Conservation (phyloP, 805 yeast genomes). For the Cyberlindnera bimundalis region DNA sequence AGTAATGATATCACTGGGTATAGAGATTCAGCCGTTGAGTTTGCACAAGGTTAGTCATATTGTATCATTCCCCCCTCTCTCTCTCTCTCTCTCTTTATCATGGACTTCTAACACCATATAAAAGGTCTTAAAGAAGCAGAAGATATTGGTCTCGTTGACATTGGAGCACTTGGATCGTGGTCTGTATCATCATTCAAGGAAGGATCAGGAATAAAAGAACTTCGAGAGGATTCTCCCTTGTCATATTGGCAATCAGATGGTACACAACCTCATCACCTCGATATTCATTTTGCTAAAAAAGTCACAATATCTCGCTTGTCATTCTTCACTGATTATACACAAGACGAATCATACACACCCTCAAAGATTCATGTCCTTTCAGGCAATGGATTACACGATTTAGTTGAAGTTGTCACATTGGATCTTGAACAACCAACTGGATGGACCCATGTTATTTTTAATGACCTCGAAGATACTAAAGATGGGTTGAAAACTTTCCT, state of each 20-base stretch:
- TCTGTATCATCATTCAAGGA: slow-evolving; percentile 70
- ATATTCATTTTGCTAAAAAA: slow-evolving; percentile 73
- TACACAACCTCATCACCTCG: slow-evolving; percentile 76
- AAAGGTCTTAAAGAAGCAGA: slow-evolving; percentile 56
- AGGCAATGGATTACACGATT: slow-evolving; percentile 78
- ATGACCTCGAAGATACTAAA: slow-evolving; percentile 30
- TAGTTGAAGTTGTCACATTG: slow-evolving; percentile 60
- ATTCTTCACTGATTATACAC: slow-evolving; percentile 61
- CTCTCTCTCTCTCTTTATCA: background rate
- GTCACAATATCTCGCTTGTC: slow-evolving; percentile 68
- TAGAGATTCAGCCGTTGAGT: slow-evolving; percentile 15
- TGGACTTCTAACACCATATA: background rate
- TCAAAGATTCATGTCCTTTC: slow-evolving; percentile 58
- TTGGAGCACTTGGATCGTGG: slow-evolving; percentile 84
- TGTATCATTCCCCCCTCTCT: too few species aligned
- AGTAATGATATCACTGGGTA: slow-evolving; percentile 7
- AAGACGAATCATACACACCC: slow-evolving; percentile 95
- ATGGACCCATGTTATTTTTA: slow-evolving; percentile 67
- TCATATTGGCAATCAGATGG: slow-evolving; percentile 97
- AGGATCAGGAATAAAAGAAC: slow-evolving; percentile 67
- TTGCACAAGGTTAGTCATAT: slow-evolving; percentile 15
- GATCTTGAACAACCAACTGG: slow-evolving; percentile 67
- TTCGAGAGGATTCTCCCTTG: slow-evolving; percentile 69
- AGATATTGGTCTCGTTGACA: slow-evolving; percentile 58
- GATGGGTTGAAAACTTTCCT: slow-evolving; percentile 64